Conservation (phyloP, 2,329 filamentous ascomycete genomes). For the Penicillium sp. region DNA sequence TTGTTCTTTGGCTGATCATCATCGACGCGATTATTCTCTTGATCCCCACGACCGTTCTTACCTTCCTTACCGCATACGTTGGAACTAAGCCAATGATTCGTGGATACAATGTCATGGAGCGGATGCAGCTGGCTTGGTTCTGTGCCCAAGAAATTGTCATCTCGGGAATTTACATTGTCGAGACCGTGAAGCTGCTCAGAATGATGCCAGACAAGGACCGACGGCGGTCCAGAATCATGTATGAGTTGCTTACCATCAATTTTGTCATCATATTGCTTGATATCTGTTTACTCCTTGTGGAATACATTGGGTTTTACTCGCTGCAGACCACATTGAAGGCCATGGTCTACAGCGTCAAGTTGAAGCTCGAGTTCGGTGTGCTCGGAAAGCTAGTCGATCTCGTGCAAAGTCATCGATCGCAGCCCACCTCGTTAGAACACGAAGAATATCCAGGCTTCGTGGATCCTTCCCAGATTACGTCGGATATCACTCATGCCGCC, state of each 20-base stretch:
- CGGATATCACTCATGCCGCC: slow-evolving; percentile 33
- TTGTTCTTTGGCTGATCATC: slow-evolving; percentile 51
- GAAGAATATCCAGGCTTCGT: slow-evolving; percentile 37
- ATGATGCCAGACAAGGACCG: slow-evolving; percentile 29
- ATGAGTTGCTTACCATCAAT: slow-evolving; percentile 44
- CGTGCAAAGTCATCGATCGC: slow-evolving; percentile 27
- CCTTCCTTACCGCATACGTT: slow-evolving; percentile 37
- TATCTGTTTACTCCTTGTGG: slow-evolving; percentile 36
- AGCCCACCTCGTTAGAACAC: slow-evolving; percentile 25
- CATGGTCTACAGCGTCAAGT: slow-evolving; percentile 42
- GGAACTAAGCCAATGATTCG: slow-evolving; percentile 18
- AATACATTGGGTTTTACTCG: slow-evolving; percentile 38
- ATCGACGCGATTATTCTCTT: slow-evolving; percentile 47
- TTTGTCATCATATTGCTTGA: slow-evolving; percentile 42
- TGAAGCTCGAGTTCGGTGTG: slow-evolving; percentile 45
- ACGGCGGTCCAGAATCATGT: slow-evolving; percentile 37
- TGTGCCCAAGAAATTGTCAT: slow-evolving; percentile 40
- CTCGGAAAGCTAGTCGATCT: slow-evolving; percentile 37
- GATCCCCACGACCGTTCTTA: slow-evolving; percentile 47
- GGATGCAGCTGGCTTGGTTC: slow-evolving; percentile 38
- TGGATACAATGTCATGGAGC: slow-evolving; percentile 40
- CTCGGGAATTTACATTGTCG: slow-evolving; percentile 46
- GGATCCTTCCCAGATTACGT: slow-evolving; percentile 32
- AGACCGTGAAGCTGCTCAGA: slow-evolving; percentile 41
- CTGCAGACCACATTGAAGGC: slow-evolving; percentile 41